These are phyloP conservation scores for Leccinum obscurum DNA, from an alignment of 768 basidiomycete species.

Conservation along the genomic window DNA sequence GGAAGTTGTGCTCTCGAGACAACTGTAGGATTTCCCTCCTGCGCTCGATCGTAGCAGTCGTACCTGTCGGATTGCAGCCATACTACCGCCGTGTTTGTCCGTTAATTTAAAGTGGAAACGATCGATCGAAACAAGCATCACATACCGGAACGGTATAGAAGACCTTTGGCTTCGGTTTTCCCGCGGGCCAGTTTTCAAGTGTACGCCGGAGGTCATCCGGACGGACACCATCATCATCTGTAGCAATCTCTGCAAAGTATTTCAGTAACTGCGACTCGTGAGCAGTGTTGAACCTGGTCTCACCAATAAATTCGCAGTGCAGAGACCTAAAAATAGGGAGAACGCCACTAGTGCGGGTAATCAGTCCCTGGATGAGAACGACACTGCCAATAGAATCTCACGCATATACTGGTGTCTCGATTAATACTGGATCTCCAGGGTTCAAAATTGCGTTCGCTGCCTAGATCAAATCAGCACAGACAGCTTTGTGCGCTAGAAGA, in stretches of 20 bases:
- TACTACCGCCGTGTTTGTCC: constrained; percentile 44
- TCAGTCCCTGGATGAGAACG: constrained; percentile 14
- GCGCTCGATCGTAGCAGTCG: constrained; percentile 69
- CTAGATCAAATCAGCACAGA: constrained; percentile 39
- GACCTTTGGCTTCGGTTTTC: constrained; percentile 70
- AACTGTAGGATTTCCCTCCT: constrained; percentile 71
- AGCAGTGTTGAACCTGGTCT: constrained; percentile 10
- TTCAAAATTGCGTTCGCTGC: constrained; percentile 70
- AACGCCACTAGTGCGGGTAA: constrained; percentile 49
- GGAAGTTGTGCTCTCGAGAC: constrained; percentile 68
- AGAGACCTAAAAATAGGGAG: constrained; percentile 62
- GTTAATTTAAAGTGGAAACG: not conserved
- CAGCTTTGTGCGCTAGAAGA: not conserved
- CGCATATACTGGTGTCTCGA: constrained; percentile 84
- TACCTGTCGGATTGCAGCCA: constrained; percentile 86
- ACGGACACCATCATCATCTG: constrained; percentile 71
- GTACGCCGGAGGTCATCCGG: constrained; percentile 59
- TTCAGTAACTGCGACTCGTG: constrained; percentile 5
- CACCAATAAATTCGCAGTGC: constrained; percentile 60
- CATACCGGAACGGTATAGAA: constrained; percentile 80
- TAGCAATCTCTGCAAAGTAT: constrained; percentile 62
- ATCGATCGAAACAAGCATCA: constrained; percentile 10
- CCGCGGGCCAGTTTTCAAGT: constrained; percentile 73
- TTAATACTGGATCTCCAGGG: constrained; percentile 75
- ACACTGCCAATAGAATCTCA: constrained; percentile 34